These are phyloP conservation scores for Russula sp. DNA, from an alignment of 768 basidiomycete genomes.

Conservation along the genomic window DNA sequence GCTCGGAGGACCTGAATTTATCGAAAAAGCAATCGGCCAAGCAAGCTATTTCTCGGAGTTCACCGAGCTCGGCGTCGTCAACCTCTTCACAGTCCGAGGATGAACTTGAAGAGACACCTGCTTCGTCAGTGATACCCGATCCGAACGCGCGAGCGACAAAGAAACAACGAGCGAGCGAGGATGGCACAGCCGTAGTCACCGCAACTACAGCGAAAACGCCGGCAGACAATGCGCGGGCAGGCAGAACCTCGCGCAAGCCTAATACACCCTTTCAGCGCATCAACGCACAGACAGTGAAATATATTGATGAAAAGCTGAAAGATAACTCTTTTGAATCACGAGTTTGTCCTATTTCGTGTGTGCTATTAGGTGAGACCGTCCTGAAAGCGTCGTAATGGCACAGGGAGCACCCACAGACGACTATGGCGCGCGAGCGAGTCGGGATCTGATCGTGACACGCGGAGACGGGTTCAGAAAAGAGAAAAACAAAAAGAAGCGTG, in stretches of 20 bases:
- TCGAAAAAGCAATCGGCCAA: constrained; percentile 5
- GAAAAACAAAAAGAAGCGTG: constrained; percentile 99
- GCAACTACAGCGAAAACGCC: neutral
- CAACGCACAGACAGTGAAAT: constrained; percentile 52
- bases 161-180: constrained; percentile 18
- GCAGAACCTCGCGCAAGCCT: constrained; percentile 31
- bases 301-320: constrained; percentile 39
- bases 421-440: constrained; percentile 80
- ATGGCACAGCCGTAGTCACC: constrained; percentile 7
- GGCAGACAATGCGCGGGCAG: constrained; percentile 22
- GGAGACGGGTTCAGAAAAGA: constrained; percentile 96
- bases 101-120: constrained; percentile 10
- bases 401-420: constrained; percentile 65
- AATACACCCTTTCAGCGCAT: constrained; percentile 78
- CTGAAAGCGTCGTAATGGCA: constrained; percentile 9
- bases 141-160: constrained; percentile 4
- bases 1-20: constrained; percentile 3
- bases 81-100: constrained; percentile 14
- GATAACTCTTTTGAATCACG: constrained; percentile 80
- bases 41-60: neutral
- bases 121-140: neutral
- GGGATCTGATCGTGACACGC: constrained; percentile 86
- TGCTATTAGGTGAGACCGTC: constrained; percentile 1
- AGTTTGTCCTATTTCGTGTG: constrained; percentile 36
- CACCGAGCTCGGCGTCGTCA: constrained; percentile 22